phyloP scores from a whole-genome alignment of 139 green algal species.

The Dunaliella primolecta region DNA sequence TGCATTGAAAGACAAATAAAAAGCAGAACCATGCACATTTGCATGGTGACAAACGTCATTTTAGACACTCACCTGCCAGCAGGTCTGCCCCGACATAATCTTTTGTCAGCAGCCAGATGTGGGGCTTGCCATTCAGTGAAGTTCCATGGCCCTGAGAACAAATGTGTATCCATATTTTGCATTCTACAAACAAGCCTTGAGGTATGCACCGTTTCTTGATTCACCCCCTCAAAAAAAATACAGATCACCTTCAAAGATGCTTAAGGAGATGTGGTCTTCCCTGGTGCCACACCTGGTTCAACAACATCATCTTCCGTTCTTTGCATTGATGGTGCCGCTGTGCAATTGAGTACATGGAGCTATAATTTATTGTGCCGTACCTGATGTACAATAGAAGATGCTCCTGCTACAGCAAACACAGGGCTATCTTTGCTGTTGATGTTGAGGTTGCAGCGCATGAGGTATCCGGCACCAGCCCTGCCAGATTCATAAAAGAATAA shows the following conservation, averaged over 20 bases:
- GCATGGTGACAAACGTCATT: too few species aligned
- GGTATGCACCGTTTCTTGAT: not conserved
- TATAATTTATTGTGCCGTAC: not conserved
- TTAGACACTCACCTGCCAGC: not conserved
- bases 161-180: not conserved
- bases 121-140: not conserved
- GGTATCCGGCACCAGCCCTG: not conserved
- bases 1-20: too few species aligned
- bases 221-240: too few species aligned
- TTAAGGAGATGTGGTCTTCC: not conserved
- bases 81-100: not conserved
- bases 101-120: not conserved
- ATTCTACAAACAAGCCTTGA: not conserved
- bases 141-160: not conserved
- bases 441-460: not conserved
- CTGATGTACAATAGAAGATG: not conserved
- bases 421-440: not conserved
- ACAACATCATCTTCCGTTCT: too few species aligned
- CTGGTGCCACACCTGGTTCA: too few species aligned
- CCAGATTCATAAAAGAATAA: too few species aligned
- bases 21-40: too few species aligned
- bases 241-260: too few species aligned
- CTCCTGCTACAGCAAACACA: not conserved
- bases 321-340: not conserved
- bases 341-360: not conserved